Conservation (phyloP, 495 filamentous ascomycete genomes). For the Penicillium cosmopolitanum region DNA sequence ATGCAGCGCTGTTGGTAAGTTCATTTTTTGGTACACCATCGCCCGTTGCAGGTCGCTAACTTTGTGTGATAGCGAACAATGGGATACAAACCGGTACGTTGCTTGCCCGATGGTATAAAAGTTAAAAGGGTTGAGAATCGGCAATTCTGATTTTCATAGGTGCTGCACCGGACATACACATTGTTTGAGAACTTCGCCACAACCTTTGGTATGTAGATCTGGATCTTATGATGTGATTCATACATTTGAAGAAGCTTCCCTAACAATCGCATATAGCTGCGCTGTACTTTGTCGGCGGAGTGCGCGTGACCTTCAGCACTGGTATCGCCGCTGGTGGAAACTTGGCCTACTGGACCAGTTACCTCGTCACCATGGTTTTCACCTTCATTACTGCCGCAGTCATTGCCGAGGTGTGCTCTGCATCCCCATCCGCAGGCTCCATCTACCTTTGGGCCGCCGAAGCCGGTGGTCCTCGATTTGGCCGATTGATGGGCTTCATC, state of each 20-base stretch:
- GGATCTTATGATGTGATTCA: not conserved
- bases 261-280: conserved; percentile 44
- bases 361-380: conserved; percentile 58
- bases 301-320: conserved; percentile 59
- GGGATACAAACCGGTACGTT: conserved; percentile 54
- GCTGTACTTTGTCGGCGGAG: conserved; percentile 59
- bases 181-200: conserved; percentile 60
- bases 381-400: conserved; percentile 61
- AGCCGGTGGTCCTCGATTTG: conserved; percentile 55
- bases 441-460: conserved; percentile 64
- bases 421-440: conserved; percentile 57
- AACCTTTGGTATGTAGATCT: conserved; percentile 50
- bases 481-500: conserved; percentile 56
- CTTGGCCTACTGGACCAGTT: conserved; percentile 62
- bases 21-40: not conserved
- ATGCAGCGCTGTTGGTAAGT: conserved; percentile 49
- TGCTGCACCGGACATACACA: conserved; percentile 51
- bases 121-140: not conserved
- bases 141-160: conserved; percentile 32
- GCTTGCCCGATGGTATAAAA: not conserved
- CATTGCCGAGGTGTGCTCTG: conserved; percentile 59
- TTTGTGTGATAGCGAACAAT: conserved; percentile 45
- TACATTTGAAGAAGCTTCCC: not conserved
- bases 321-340: conserved; percentile 61
- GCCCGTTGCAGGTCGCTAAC: not conserved